phyloP scores from a whole-genome alignment of 2,329 filamentous ascomycete genomes.

The Biscogniauxia sp. region DNA sequence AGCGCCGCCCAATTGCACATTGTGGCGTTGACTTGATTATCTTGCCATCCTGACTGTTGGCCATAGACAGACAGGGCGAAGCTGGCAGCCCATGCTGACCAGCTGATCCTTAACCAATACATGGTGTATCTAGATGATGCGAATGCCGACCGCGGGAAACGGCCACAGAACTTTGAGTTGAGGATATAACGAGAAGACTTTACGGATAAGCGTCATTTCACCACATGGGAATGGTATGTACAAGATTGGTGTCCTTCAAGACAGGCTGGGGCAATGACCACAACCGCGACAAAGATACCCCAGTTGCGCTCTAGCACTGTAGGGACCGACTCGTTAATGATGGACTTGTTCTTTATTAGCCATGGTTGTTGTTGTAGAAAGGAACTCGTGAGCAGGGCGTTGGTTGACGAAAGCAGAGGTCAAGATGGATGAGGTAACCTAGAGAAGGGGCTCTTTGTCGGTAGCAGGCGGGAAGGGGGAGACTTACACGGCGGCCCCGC shows the following conservation, averaged over 20 bases:
- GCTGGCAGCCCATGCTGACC: slow-evolving; percentile 29
- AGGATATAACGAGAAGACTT: slow-evolving; percentile 4
- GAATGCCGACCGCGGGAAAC: slow-evolving; percentile 11
- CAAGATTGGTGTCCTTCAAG: slow-evolving; percentile 5
- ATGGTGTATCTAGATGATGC: slow-evolving; percentile 24
- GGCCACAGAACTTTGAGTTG: slow-evolving; percentile 10
- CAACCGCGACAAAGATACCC: slow-evolving; percentile 19
- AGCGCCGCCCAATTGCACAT: slow-evolving; percentile 56
- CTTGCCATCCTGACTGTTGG: slow-evolving; percentile 49
- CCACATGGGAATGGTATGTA: slow-evolving; percentile 14
- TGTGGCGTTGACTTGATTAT: slow-evolving; percentile 52
- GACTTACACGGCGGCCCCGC: slow-evolving; percentile 20
- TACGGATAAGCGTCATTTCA: slow-evolving; percentile 23
- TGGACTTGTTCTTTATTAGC: slow-evolving; percentile 14
- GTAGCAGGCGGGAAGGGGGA: slow-evolving; percentile 11
- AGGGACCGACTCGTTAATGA: slow-evolving; percentile 19
- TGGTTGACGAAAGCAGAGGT: slow-evolving; percentile 19
- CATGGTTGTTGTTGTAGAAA: slow-evolving; percentile 7
- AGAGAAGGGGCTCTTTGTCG: slow-evolving; percentile 19
- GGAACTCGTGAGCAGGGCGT: slow-evolving; percentile 8
- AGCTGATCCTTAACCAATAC: slow-evolving; percentile 27
- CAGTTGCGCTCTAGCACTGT: slow-evolving; percentile 9
- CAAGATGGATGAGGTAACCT: slow-evolving; percentile 18
- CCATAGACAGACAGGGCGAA: slow-evolving; percentile 33
- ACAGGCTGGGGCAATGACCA: slow-evolving; percentile 15